Percentiles rank a stretch among this genome's conserved stretches.
Conservation (phyloP, 805 yeast species). For the Candida orba region DNA sequence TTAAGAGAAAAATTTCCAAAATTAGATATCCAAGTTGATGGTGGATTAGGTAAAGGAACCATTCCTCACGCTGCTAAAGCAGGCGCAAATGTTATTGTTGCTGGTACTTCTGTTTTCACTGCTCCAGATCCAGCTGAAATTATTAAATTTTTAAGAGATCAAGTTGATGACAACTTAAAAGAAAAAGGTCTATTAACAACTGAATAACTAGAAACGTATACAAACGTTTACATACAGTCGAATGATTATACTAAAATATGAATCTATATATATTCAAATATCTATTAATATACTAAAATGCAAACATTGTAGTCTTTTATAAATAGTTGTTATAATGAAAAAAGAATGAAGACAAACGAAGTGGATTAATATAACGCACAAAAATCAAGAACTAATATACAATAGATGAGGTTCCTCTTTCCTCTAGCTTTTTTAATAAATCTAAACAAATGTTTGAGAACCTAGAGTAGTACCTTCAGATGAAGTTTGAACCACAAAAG, state of each 20-base stretch:
- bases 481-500: conserved; percentile 34
- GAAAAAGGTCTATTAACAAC: conserved; percentile 32
- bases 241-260: neutral
- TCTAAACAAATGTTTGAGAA: conserved; percentile 48
- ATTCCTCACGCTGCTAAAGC: conserved; percentile 87
- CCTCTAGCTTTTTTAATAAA: neutral
- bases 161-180: conserved; percentile 46
- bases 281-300: conserved; percentile 3
- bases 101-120: conserved; percentile 90
- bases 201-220: neutral
- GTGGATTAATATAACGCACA: too few relatives aligned
- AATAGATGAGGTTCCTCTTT: too few relatives aligned
- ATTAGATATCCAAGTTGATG: conserved; percentile 91
- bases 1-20: conserved; percentile 70
- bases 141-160: conserved; percentile 57
- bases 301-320: too few relatives aligned
- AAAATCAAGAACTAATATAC: too few relatives aligned
- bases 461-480: conserved; percentile 86
- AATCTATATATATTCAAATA: neutral
- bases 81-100: conserved; percentile 97
- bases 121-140: conserved; percentile 75
- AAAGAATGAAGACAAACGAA: neutral
- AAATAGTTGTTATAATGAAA: neutral
- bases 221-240: too few relatives aligned
- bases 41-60: conserved; percentile 86